Evolutionary conservation across 106 monocot genomes (phyloP).

Genomic region (Acanthochlamys bracteata): DNA sequence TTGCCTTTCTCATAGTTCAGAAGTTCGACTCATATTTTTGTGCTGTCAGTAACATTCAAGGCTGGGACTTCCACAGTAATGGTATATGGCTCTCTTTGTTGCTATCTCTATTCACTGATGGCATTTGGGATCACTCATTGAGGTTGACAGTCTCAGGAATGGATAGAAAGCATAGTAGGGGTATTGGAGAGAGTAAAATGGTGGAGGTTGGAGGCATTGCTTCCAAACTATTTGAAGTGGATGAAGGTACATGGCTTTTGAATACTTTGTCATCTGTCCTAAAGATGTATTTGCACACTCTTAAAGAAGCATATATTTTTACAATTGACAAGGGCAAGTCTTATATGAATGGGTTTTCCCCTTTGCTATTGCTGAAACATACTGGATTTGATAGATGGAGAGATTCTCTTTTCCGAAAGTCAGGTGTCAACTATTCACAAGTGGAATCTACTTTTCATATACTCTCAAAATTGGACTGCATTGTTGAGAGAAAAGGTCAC

Average conservation of each 20-base stretch:
- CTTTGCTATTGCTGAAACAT: constrained; percentile 57
- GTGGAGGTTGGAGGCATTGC: constrained; percentile 17
- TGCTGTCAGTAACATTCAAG: constrained; percentile 13
- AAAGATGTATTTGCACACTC: constrained; percentile 37
- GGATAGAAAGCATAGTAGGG: constrained; percentile 12
- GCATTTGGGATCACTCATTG: constrained; percentile 26
- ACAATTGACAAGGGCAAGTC: constrained; percentile 20
- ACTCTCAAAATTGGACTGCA: constrained; percentile 50
- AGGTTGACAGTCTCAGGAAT: constrained; percentile 17
- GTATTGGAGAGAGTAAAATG: constrained; percentile 13
- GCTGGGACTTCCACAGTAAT: constrained; percentile 63
- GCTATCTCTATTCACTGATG: constrained; percentile 49
- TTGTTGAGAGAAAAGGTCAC: constrained; percentile 18
- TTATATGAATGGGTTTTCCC: constrained; percentile 32
- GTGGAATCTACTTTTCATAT: constrained; percentile 45
- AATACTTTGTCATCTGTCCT: constrained; percentile 49
- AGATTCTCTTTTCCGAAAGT: constrained; percentile 43
- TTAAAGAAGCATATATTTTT: constrained; percentile 55
- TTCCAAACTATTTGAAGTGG: constrained; percentile 21
- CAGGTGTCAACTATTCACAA: constrained; percentile 25
- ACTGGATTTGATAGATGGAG: constrained; percentile 36
- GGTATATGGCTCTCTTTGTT: constrained; percentile 56
- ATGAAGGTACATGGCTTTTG: constrained; percentile 36
- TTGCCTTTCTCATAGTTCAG: constrained; percentile 38
- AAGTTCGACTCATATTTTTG: constrained; percentile 19